Conservation (phyloP, 352 stramenopile genomes). For the Sclerospora graminicola region DNA sequence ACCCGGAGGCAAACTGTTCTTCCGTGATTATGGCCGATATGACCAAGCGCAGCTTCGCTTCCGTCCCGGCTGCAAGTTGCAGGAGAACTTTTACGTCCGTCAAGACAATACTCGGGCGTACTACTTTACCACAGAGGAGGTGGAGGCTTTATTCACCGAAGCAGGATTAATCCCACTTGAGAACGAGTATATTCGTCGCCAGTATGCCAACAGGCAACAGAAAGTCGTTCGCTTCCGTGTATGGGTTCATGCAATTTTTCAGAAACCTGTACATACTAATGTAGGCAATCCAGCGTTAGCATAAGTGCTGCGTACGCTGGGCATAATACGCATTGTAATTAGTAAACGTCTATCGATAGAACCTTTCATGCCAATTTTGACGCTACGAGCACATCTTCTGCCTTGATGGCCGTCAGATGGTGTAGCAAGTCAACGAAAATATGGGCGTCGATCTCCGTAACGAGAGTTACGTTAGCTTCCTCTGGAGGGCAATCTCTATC, state of each 20-base stretch:
- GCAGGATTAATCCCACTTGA: conserved; percentile 58
- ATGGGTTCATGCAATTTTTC: conserved; percentile 81
- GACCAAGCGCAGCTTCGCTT: conserved; percentile 94
- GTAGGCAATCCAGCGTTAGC: conserved; percentile 1
- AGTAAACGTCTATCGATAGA: no score
- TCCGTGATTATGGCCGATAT: conserved; percentile 93
- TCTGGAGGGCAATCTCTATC: conserved; percentile 18
- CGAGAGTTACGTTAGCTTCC: conserved; percentile 50
- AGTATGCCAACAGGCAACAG: conserved; percentile 83
- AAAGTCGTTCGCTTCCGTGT: conserved; percentile 81
- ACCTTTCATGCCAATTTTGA: not conserved
- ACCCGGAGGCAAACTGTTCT: conserved; percentile 80
- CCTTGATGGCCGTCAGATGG: conserved; percentile 21
- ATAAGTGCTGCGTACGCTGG: conserved; percentile 1
- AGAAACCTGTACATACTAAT: conserved; percentile 40
- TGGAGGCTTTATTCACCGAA: conserved; percentile 46
- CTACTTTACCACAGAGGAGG: conserved; percentile 88
- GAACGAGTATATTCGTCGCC: conserved; percentile 80
- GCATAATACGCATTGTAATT: no score
- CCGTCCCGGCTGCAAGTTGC: conserved; percentile 72
- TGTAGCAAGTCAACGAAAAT: conserved; percentile 55
- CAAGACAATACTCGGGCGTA: conserved; percentile 93
- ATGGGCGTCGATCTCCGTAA: conserved; percentile 48
- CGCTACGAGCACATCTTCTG: not conserved
- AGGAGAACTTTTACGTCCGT: conserved; percentile 93